These are phyloP conservation scores for Santalum album DNA, from an alignment of 164 flowering plant genomes.

Conservation along the genomic window DNA sequence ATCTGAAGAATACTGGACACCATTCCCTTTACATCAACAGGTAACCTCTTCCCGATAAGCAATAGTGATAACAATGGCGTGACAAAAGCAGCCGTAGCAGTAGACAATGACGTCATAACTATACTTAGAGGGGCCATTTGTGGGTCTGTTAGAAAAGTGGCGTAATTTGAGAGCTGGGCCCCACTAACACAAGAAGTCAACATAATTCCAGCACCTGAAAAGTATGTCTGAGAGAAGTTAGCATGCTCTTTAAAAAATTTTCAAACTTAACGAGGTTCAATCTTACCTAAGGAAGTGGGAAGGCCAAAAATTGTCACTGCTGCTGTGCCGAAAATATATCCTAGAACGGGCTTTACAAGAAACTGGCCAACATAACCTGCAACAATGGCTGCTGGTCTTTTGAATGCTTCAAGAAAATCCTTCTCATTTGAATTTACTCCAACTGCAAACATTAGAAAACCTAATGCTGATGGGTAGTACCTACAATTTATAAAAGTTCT, in stretches of 20 bases:
- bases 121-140: slow-evolving; percentile 91
- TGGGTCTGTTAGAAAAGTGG: slow-evolving; percentile 89
- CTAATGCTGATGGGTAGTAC: slow-evolving; percentile 95
- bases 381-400: slow-evolving; percentile 59
- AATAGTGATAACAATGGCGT: slow-evolving; percentile 76
- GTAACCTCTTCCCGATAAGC: slow-evolving; percentile 84
- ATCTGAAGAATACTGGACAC: slow-evolving; percentile 82
- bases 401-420: slow-evolving; percentile 85
- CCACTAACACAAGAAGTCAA: slow-evolving; percentile 93
- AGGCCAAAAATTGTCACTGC: slow-evolving; percentile 57
- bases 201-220: slow-evolving; percentile 92
- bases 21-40: slow-evolving; percentile 94
- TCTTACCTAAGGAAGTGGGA: slow-evolving; percentile 71
- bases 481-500: slow-evolving; percentile 22
- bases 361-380: slow-evolving; percentile 88
- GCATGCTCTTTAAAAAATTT: neutral
- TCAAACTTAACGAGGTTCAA: slow-evolving; percentile 2
- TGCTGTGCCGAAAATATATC: slow-evolving; percentile 62
- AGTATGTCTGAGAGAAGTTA: slow-evolving; percentile 10
- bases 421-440: slow-evolving; percentile 86
- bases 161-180: slow-evolving; percentile 93
- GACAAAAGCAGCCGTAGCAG: slow-evolving; percentile 79
- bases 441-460: slow-evolving; percentile 98
- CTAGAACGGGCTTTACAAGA: slow-evolving; percentile 71
- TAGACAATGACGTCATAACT: slow-evolving; percentile 91